phyloP scores from a whole-genome alignment of 495 filamentous ascomycete species.

The Neurospora sp. region DNA sequence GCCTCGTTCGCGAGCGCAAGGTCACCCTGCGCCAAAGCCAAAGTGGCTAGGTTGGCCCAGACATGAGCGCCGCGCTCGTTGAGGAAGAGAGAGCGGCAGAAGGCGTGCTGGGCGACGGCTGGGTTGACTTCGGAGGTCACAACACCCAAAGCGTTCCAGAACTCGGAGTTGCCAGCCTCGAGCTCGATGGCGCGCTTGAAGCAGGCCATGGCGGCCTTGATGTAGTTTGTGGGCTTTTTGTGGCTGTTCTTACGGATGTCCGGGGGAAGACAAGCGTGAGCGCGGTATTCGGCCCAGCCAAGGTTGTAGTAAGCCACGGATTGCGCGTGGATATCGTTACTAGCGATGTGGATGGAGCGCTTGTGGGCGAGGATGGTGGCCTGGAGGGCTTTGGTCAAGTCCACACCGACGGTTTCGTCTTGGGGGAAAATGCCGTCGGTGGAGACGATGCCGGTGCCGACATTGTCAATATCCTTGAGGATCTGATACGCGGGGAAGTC shows the following conservation, averaged over 20 bases:
- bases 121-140: constrained; percentile 76
- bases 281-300: constrained; percentile 82
- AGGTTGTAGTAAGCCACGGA: constrained; percentile 95
- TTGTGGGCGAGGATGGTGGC: constrained; percentile 78
- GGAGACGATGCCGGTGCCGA: constrained; percentile 43
- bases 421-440: constrained; percentile 31
- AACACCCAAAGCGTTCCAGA: constrained; percentile 94
- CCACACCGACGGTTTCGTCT: constrained; percentile 37
- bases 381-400: constrained; percentile 44
- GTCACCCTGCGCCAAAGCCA: constrained; percentile 80
- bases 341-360: constrained; percentile 62
- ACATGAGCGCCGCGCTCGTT: constrained; percentile 73
- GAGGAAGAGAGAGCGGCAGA: constrained; percentile 86
- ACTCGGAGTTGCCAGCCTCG: constrained; percentile 90
- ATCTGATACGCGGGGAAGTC: constrained; percentile 46
- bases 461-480: constrained; percentile 59
- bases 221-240: constrained; percentile 48
- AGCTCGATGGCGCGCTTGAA: constrained; percentile 97
- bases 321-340: constrained; percentile 76
- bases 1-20: constrained; percentile 73
- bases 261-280: constrained; percentile 52
- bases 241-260: constrained; percentile 35
- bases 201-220: constrained; percentile 76
- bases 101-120: constrained; percentile 83
- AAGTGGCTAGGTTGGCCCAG: constrained; percentile 84